Conservation (phyloP, 2,329 filamentous ascomycete genomes). For the Sarocladium kiliense region DNA sequence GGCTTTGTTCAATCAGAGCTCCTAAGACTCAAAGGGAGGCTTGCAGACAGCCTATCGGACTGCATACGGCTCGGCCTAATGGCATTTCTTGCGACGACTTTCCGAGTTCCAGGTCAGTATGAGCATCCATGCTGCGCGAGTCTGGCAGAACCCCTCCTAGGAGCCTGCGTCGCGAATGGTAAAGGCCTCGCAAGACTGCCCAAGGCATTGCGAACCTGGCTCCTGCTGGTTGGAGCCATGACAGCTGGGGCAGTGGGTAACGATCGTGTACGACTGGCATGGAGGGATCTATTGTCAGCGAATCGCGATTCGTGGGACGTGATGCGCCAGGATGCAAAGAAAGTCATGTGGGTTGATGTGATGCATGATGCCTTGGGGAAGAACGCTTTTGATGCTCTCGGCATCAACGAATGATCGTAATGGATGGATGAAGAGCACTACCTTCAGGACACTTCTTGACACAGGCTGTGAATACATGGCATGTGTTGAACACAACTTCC, state of each 20-base stretch:
- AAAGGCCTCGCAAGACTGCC: neutral
- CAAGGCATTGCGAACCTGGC: neutral
- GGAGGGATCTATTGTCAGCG: neutral
- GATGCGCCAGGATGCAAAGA: neutral
- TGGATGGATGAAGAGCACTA: neutral
- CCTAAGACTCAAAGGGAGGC: neutral
- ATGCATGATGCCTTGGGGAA: constrained; percentile 1
- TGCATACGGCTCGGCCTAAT: constrained; percentile 3
- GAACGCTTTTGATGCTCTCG: neutral
- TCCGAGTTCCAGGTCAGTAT: constrained; percentile 2
- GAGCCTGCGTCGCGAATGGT: neutral
- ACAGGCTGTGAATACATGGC: too few relatives aligned
- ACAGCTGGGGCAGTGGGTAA: neutral
- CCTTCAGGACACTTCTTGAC: too few relatives aligned
- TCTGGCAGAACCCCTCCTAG: neutral
- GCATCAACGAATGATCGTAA: too few relatives aligned
- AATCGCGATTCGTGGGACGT: neutral
- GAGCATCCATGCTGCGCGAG: constrained; percentile 1
- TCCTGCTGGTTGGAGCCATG: neutral
- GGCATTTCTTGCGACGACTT: constrained; percentile 7
- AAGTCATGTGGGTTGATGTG: constrained; percentile 7
- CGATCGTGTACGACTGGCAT: neutral
- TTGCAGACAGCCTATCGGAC: neutral
- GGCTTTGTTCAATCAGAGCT: constrained; percentile 6
- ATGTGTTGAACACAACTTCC: too few relatives aligned